Evolutionary conservation across 768 basidiomycete species (phyloP).

Genomic region (Russula sp.): DNA sequence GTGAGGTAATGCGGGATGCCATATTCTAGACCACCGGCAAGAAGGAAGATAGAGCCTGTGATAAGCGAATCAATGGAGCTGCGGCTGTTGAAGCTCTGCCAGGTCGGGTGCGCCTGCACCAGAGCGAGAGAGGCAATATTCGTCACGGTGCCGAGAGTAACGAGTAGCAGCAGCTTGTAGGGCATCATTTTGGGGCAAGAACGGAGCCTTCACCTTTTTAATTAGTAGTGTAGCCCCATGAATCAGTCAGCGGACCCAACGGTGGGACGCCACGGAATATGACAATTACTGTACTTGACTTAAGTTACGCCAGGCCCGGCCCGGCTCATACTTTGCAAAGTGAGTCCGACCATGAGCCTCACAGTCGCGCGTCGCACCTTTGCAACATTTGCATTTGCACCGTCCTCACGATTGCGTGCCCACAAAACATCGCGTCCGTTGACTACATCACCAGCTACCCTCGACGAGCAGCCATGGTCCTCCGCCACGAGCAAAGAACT

Average conservation of each 20-base stretch:
- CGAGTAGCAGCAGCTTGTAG: background rate
- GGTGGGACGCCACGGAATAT: too few relatives aligned
- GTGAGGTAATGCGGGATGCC: constrained; percentile 1
- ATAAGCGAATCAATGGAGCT: constrained; percentile 1
- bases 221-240: background rate
- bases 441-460: background rate
- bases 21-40: constrained; percentile 3
- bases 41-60: background rate
- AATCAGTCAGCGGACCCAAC: background rate
- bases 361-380: background rate
- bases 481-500: background rate
- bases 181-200: background rate
- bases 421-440: background rate
- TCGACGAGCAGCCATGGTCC: background rate
- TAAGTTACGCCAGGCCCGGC: too few relatives aligned
- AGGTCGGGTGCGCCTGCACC: constrained; percentile 1
- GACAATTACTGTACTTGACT: too few relatives aligned
- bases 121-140: background rate
- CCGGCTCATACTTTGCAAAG: too few relatives aligned
- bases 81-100: background rate
- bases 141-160: background rate
- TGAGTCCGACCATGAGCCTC: too few relatives aligned
- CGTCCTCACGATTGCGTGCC: background rate
- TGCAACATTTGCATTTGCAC: background rate
- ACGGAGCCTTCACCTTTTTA: background rate